These are phyloP conservation scores for Sodiomyces alkalinus DNA, from an alignment of 2,329 filamentous ascomycete genomes.

Conservation along the genomic window DNA sequence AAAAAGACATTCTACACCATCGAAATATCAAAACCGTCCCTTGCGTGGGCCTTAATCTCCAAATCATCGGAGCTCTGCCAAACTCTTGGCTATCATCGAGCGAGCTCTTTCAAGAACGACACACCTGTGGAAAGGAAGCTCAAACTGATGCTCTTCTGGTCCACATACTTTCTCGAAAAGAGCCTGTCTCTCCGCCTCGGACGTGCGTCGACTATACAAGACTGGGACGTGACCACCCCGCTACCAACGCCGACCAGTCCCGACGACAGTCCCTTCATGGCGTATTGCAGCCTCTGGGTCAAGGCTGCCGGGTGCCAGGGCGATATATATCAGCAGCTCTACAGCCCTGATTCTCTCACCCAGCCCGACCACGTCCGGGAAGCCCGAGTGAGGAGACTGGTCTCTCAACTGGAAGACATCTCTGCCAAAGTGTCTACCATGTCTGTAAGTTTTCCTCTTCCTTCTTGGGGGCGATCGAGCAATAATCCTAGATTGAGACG, in stretches of 20 bases:
- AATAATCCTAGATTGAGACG: no score
- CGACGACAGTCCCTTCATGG: constrained; percentile 11
- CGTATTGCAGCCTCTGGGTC: constrained; percentile 31
- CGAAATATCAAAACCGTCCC: constrained; percentile 17
- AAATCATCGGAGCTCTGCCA: constrained; percentile 17
- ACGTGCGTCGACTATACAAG: constrained; percentile 34
- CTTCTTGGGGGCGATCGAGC: no score
- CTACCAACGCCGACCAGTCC: constrained; percentile 18
- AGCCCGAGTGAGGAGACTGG: constrained; percentile 16
- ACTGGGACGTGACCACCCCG: constrained; percentile 37
- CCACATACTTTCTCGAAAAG: constrained; percentile 39
- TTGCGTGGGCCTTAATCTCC: constrained; percentile 15
- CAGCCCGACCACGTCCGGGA: constrained; percentile 17
- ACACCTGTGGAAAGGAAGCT: constrained; percentile 12
- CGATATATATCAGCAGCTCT: constrained; percentile 39
- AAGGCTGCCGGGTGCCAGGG: constrained; percentile 37
- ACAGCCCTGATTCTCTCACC: constrained; percentile 24
- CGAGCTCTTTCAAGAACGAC: constrained; percentile 12
- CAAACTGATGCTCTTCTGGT: constrained; percentile 38
- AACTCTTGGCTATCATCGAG: constrained; percentile 15
- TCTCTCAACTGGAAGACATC: constrained; percentile 15
- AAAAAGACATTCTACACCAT: constrained; percentile 15
- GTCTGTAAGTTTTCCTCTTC: no score
- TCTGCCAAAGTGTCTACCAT: no score
- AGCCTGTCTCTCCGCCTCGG: constrained; percentile 39